Conservation (phyloP, 225 moss, liverwort and hornwort genomes). For the Lunularia cruciata region DNA sequence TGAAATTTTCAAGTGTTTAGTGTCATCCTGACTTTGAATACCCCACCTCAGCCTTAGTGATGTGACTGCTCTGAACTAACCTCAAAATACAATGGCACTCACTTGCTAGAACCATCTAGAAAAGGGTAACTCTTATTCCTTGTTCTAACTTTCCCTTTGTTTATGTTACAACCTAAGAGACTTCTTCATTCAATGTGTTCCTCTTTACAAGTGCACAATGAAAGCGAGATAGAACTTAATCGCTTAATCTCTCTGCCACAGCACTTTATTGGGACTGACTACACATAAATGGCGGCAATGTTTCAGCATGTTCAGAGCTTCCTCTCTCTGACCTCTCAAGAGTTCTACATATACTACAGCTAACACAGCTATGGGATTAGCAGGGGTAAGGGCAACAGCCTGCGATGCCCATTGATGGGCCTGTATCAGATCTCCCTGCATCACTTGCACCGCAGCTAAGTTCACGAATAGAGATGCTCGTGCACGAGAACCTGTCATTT, state of each 20-base stretch:
- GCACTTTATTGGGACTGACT: constrained; percentile 70
- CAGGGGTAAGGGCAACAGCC: constrained; percentile 60
- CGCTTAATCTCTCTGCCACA: constrained; percentile 56
- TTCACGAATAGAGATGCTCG: constrained; percentile 69
- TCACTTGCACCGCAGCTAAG: constrained; percentile 75
- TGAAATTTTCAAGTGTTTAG: neutral
- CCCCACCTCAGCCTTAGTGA: neutral
- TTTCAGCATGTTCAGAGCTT: constrained; percentile 77
- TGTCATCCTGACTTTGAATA: neutral
- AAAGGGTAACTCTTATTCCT: neutral
- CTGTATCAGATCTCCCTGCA: constrained; percentile 87
- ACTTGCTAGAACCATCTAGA: neutral
- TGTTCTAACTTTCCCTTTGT: neutral
- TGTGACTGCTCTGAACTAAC: neutral
- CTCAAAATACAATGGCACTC: constrained; percentile 6
- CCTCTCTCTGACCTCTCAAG: constrained; percentile 69
- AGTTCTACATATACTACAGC: constrained; percentile 86
- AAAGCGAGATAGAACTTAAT: constrained; percentile 10
- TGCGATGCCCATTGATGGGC: constrained; percentile 76
- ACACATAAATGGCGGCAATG: constrained; percentile 86
- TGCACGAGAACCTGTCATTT: constrained; percentile 70
- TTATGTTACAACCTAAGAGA: constrained; percentile 9
- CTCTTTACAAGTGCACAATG: constrained; percentile 15
- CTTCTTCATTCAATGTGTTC: neutral
- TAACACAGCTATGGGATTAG: constrained; percentile 69